These are phyloP conservation scores for Saccharomyces cerevisiae DNA, from an alignment of 805 yeast genomes.

Conservation along the genomic window DNA sequence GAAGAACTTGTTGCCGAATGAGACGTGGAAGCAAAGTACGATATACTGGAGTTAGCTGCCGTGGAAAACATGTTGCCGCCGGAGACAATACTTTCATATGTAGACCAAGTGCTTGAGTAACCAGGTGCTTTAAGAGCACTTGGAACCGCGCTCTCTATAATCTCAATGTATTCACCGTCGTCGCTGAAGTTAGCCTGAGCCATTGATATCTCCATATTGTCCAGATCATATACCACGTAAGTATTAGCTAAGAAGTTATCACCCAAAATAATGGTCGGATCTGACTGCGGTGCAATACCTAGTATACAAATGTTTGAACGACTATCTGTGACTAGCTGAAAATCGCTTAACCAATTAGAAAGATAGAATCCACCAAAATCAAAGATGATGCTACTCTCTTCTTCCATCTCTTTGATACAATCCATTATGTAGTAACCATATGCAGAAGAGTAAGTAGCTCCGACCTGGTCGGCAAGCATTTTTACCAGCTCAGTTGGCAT, in stretches of 20 bases:
- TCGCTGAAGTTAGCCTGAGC: slow-evolving; percentile 38
- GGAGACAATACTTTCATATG: slow-evolving; percentile 12
- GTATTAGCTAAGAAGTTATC: slow-evolving; percentile 49
- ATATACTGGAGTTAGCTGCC: neutral
- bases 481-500: slow-evolving; percentile 34
- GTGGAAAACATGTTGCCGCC: slow-evolving; percentile 26
- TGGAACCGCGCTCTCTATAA: slow-evolving; percentile 39
- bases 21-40: neutral
- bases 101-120: slow-evolving; percentile 38
- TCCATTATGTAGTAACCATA: slow-evolving; percentile 40
- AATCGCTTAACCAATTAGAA: slow-evolving; percentile 37
- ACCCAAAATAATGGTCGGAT: slow-evolving; percentile 38
- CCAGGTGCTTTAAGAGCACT: slow-evolving; percentile 40
- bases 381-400: slow-evolving; percentile 34
- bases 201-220: slow-evolving; percentile 36
- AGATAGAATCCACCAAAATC: slow-evolving; percentile 55
- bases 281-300: slow-evolving; percentile 31
- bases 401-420: slow-evolving; percentile 33
- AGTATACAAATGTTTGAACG: slow-evolving; percentile 34
- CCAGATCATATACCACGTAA: slow-evolving; percentile 53
- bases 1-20: neutral
- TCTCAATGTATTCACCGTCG: slow-evolving; percentile 37
- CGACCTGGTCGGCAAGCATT: slow-evolving; percentile 33
- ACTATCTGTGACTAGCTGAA: slow-evolving; percentile 18
- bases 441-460: slow-evolving; percentile 36